A percentile compares a stretch with the other conserved stretches of the same genome.
These are phyloP conservation scores for Protomyces inouyei DNA, from an alignment of 1,139 yeast genomes.

Conservation along the genomic window DNA sequence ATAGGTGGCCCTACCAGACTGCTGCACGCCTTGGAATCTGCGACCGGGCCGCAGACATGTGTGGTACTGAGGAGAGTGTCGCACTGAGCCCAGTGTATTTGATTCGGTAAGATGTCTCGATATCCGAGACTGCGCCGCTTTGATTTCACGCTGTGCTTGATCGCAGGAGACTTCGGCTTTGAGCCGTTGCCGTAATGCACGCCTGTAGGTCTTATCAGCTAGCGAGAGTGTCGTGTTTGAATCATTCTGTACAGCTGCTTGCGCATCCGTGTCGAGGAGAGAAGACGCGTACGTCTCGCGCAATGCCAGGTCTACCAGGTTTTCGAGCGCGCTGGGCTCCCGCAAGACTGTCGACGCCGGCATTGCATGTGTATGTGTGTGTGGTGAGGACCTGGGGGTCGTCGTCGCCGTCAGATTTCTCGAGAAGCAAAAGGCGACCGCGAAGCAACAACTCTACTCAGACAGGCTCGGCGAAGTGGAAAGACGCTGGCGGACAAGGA, in stretches of 20 bases:
- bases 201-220: background rate
- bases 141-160: background rate
- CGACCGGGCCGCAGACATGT: slow-evolving; percentile 57
- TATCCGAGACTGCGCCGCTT: background rate
- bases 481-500: too few species aligned
- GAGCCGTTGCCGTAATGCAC: background rate
- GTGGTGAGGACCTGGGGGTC: too few species aligned
- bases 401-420: too few species aligned
- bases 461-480: too few species aligned
- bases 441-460: too few species aligned
- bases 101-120: background rate
- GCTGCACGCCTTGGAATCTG: slow-evolving; percentile 64
- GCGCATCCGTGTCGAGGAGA: background rate
- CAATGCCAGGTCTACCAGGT: background rate
- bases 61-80: background rate
- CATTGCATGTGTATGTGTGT: background rate
- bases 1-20: slow-evolving; percentile 62
- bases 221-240: background rate
- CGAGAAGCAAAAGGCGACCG: too few species aligned
- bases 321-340: background rate
- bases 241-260: background rate
- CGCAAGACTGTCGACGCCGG: background rate
- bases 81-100: background rate
- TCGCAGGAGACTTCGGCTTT: background rate
- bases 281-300: background rate